phyloP scores from a whole-genome alignment of 495 filamentous ascomycete species.

The Penicillium bialowiezense region DNA sequence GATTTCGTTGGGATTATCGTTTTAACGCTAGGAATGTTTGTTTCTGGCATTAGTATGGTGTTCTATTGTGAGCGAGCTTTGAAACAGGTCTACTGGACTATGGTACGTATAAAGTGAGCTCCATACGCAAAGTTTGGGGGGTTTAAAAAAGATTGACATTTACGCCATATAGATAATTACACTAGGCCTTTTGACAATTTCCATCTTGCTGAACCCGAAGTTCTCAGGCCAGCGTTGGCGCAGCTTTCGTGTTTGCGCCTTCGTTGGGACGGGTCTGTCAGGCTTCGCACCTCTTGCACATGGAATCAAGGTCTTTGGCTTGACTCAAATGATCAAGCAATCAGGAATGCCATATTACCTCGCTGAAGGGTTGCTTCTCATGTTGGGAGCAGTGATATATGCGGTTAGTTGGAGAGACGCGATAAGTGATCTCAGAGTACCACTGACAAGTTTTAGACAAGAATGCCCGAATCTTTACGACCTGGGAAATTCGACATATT shows the following conservation, averaged over 20 bases:
- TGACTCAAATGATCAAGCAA: slow-evolving; percentile 37
- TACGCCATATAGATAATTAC: slow-evolving; percentile 12
- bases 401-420: slow-evolving; percentile 30
- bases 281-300: slow-evolving; percentile 47
- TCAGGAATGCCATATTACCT: slow-evolving; percentile 26
- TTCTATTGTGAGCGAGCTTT: slow-evolving; percentile 24
- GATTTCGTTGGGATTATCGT: slow-evolving; percentile 25
- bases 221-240: slow-evolving; percentile 45
- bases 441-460: slow-evolving; percentile 25
- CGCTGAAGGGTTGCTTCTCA: slow-evolving; percentile 28
- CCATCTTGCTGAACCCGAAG: slow-evolving; percentile 33
- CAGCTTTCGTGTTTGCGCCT: slow-evolving; percentile 38
- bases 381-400: slow-evolving; percentile 40
- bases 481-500: slow-evolving; percentile 46
- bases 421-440: slow-evolving; percentile 12
- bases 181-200: slow-evolving; percentile 33
- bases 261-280: slow-evolving; percentile 49
- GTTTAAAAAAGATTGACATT: not conserved
- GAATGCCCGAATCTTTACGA: slow-evolving; percentile 38
- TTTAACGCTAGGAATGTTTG: slow-evolving; percentile 21
- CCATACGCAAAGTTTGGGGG: not conserved
- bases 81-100: slow-evolving; percentile 22
- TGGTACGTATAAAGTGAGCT: slow-evolving; percentile 11
- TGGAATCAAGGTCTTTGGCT: slow-evolving; percentile 42
- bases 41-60: slow-evolving; percentile 28